Base-by-base conservation (phyloP, 805 yeast genomes). In the Ogataea pignaliae region DNA sequence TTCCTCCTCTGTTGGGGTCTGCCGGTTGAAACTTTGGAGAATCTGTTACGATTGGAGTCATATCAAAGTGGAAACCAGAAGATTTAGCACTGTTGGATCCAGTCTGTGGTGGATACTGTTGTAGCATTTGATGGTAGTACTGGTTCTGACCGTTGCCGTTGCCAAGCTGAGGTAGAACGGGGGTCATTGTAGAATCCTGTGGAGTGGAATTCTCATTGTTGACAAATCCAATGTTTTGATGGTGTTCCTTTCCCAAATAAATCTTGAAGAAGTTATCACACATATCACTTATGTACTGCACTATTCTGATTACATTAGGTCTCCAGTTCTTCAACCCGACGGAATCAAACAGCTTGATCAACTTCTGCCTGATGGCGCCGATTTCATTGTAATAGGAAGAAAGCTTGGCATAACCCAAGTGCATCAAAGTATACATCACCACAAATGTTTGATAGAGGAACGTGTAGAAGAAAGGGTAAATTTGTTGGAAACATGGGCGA, bases 381-480 rank as follows among this genome's bases (percentile, higher is more conserved):
- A 64, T 55, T 37, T 55, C 60, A 34, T 54, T 52, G 31, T 57
- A 56, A 40, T 58, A 54, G 8, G 54, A 46, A 1, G 51, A 42
- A 37, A 64, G 45, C 29, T 62, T 65, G 14, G 61, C 61, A 42
- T 61, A 69, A 18, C 71, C 71, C 42, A 70, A 59, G 52, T 73
- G 76, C 51, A 76, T 57, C 48, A 75, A 56, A 1, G 78, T 74
- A 59, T 70, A 76, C 17, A 71, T 65, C 17, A 75, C 78, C 42
- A 76, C 72, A 40, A 76, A 62, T 2, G 79, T 77, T 52, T 76
- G 81, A 54, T 75, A 74, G 10, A 74, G 59, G 41, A 73, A 75
- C 2, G 76, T 66, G 50, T 72, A 73, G 41, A 73, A 66, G 45
- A 73, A 73, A 14, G 79, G 81, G 47, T 68, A 72, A 35, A 63